Conservation (phyloP, 139 green algal genomes). For the Coccomyxa sp. region DNA sequence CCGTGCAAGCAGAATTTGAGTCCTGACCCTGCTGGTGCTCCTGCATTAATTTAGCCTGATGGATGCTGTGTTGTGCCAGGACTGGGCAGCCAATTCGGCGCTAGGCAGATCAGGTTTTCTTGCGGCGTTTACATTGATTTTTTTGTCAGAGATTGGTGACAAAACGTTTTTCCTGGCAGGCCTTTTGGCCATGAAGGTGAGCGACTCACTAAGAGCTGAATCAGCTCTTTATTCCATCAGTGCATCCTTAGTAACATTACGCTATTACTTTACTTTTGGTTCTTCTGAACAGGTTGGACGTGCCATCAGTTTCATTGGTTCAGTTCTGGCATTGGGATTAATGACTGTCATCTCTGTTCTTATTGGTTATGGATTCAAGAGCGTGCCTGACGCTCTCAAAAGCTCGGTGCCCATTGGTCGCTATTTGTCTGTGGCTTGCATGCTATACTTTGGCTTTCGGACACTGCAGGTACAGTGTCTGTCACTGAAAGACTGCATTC, state of each 20-base stretch:
- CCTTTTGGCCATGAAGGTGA: conserved; percentile 86
- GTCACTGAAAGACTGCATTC: too few relatives aligned
- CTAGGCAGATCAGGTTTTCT: conserved; percentile 82
- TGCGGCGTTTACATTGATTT: conserved; percentile 94
- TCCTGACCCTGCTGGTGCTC: not conserved
- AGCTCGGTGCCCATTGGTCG: conserved; percentile 73
- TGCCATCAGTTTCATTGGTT: conserved; percentile 60
- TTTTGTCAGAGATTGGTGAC: conserved; percentile 93
- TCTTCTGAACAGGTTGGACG: conserved; percentile 46
- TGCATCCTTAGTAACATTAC: conserved; percentile 4
- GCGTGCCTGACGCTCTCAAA: conserved; percentile 72
- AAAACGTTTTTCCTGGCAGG: conserved; percentile 99
- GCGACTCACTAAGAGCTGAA: not conserved
- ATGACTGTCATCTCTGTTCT: conserved; percentile 93
- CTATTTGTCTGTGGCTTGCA: conserved; percentile 75
- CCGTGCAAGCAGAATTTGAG: too few relatives aligned
- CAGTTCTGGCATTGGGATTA: conserved; percentile 52
- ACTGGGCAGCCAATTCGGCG: conserved; percentile 34
- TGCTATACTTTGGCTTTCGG: conserved; percentile 89
- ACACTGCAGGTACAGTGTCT: conserved; percentile 49
- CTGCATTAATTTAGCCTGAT: not conserved
- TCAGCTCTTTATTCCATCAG: not conserved
- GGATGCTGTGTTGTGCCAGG: conserved; percentile 8
- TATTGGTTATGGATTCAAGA: conserved; percentile 82
- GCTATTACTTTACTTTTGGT: not conserved